Base-by-base conservation (phyloP, 2,329 filamentous ascomycete genomes). In the Pestalotiopsis fici region DNA sequence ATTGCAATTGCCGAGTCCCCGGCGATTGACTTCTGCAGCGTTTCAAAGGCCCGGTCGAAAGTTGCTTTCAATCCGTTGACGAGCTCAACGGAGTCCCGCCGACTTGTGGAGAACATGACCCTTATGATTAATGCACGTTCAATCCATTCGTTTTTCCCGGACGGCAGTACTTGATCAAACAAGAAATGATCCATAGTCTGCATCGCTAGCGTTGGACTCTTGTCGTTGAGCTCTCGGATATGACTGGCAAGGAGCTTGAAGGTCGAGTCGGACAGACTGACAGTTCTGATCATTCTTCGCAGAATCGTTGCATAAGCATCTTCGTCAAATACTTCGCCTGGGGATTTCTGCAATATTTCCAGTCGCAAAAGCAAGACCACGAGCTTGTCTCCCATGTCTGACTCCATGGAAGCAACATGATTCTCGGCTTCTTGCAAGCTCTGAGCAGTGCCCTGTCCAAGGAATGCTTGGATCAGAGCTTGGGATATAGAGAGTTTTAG, bases 81-180 rank as follows among this genome's bases (percentile, higher is more conserved):
- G 67, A 77, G 71, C 39, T 75, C 64, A 15, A 70, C 43, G 70
- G 82, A 81, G 70, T 72, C 79, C 65, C 71, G 81, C n/a, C 81
- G 83, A 65, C 81, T 82, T 0, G 87, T 88, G 5, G 84, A 81
- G 75, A 94, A 88, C 85, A 90, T 91, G 4, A 94, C 80, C 3
- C 92, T 86, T 5, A 88, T 89, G 21, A 97, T 83, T 12, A 94
- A 77, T 0, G 87, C 84, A 71, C 88, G 91, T 68, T 95, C 93
- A 37, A 93, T 82, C 89, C 90, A 93, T 3, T 83, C 81, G 85
- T 84, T 3, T 81, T 82, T 65, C 31, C 71, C 65, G 28, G 83
- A 79, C 67, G 80, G 71, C 69, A 88, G 71, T 27, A 94, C 76
- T 28, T 87, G 83, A n/a, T 83, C 77, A 13, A 81, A 77, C 6